Conservation (phyloP, 495 filamentous ascomycete genomes). For the Neurospora tetrasperma region DNA sequence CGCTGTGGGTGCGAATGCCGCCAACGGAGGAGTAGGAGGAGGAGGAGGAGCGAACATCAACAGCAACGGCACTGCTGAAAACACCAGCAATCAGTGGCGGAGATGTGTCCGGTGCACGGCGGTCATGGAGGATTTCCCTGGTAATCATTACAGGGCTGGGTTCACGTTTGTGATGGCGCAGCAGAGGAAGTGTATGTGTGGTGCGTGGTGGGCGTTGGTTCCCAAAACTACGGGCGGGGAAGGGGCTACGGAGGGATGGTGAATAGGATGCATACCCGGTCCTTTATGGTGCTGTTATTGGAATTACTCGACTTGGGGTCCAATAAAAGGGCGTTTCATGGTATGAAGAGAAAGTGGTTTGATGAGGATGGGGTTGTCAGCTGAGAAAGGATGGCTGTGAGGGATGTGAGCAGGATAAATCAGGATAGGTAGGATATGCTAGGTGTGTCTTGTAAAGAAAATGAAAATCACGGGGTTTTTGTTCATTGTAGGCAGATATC, state of each 20-base stretch:
- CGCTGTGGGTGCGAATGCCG: neutral
- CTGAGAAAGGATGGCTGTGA: neutral
- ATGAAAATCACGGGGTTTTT: neutral
- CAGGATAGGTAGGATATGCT: neutral
- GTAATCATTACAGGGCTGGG: conserved; percentile 21
- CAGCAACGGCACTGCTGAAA: neutral
- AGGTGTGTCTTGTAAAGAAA: neutral
- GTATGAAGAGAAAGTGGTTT: neutral
- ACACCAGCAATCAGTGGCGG: conserved; percentile 32
- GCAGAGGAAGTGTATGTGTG: conserved; percentile 44
- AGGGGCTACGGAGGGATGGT: neutral
- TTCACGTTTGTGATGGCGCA: conserved; percentile 42
- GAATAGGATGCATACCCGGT: neutral
- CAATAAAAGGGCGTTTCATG: neutral
- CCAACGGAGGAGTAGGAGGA: neutral
- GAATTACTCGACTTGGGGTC: neutral
- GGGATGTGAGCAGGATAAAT: neutral
- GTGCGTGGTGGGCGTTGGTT: conserved; percentile 37
- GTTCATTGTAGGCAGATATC: neutral
- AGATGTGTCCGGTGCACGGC: conserved; percentile 51
- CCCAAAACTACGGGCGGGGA: conserved; percentile 4
- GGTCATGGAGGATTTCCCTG: conserved; percentile 51
- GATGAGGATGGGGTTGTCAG: neutral
- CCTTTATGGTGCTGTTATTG: neutral
- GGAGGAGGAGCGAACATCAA: neutral